Evolutionary conservation across 2,329 filamentous ascomycete species (phyloP), one percentile per base, ranked within the genome.

Genomic region (Beauveria asiatica): DNA sequence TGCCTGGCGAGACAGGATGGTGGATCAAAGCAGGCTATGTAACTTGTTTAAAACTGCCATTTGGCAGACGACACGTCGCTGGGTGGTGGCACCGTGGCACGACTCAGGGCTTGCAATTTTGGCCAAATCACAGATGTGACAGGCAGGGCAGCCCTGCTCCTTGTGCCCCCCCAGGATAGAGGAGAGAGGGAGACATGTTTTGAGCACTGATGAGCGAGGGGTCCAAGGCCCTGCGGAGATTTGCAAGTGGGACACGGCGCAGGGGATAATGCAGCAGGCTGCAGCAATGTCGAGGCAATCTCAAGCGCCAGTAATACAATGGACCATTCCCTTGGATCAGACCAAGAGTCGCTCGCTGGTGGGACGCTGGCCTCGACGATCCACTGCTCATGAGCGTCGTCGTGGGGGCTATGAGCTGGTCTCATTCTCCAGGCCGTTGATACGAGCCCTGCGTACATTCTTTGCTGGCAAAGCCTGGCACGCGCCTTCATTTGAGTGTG

Each of bases 271-370:
- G 46, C 21, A 23, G 6, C 41, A 45, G 44, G 46, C 21, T 16
- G 6, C 41, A 45, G 44, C 27, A 54, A 54, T 50, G 50, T 41
- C 52, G 52, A 57, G 49, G 49, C 57, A 53, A 59, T 59, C 50
- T 59, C 57, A 56, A 61, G 52, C 51, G 50, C 48, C 19, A 45
- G 48, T 52, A 52, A 33, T 41, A 49, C 51, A 54, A 55, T 41
- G 58, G 52, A 57, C 52, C 59, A 57, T 57, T 61, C 59, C 39
- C 59, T 61, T 61, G 59, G 52, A 57, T 57, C 59, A 61, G 53
- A 59, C 41, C 57, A 54, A 59, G 51, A 39, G 45, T 44, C 39
- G 41, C 27, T 44, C 39, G 41, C 27, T 39, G 56, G 56, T 59
- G 56, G 56, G 56, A 59, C 56, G 25, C 45, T 45, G 56, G 49